Evolutionary conservation across 768 basidiomycete genomes (phyloP).

Genomic region (Kwoniella europaea): DNA sequence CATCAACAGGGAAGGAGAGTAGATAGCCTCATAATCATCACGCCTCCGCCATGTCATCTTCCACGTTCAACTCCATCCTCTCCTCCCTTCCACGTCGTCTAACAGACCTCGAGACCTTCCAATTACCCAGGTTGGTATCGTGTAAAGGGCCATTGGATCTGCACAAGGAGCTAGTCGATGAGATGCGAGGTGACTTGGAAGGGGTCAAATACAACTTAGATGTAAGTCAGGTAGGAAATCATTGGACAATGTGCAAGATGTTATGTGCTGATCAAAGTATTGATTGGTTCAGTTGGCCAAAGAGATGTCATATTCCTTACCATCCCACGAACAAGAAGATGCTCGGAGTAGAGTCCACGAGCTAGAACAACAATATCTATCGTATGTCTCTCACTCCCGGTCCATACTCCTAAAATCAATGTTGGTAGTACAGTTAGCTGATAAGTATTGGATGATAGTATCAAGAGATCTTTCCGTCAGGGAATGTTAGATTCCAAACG

Average conservation of each 20-base stretch:
- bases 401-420: not conserved
- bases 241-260: not conserved
- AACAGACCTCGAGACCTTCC: constrained; percentile 70
- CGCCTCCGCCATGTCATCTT: not conserved
- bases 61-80: constrained; percentile 61
- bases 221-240: constrained; percentile 56
- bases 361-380: constrained; percentile 20
- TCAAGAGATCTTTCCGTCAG: constrained; percentile 67
- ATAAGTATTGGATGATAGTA: constrained; percentile 60
- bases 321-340: constrained; percentile 1
- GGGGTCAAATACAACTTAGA: constrained; percentile 70
- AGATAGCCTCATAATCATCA: not conserved
- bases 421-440: not conserved
- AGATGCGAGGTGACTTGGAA: constrained; percentile 77
- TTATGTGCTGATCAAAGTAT: not conserved
- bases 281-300: constrained; percentile 3
- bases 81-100: constrained; percentile 65
- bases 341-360: constrained; percentile 1
- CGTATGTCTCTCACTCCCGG: constrained; percentile 14
- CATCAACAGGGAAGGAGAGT: too few relatives aligned
- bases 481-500: constrained; percentile 77
- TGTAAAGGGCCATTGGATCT: constrained; percentile 71
- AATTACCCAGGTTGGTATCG: constrained; percentile 66
- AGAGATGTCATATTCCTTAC: constrained; percentile 11
- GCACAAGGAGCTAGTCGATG: constrained; percentile 76